Conservation (phyloP, 805 yeast genomes). For the Yarrowia bubula region DNA sequence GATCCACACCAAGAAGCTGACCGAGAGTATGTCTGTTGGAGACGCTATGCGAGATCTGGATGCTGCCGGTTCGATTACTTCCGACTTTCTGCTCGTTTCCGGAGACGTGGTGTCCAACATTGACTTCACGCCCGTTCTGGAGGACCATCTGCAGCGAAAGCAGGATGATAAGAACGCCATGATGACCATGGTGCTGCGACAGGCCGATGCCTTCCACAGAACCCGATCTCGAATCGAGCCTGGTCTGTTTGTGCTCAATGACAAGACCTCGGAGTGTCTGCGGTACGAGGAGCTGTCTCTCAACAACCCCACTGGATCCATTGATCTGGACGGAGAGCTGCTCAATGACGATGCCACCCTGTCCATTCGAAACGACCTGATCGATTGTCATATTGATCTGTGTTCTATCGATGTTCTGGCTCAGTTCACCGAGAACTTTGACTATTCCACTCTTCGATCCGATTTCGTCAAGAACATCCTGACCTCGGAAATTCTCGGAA, state of each 20-base stretch:
- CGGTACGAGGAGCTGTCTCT: constrained; percentile 77
- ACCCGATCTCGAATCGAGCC: constrained; percentile 79
- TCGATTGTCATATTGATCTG: constrained; percentile 94
- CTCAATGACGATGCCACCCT: constrained; percentile 62
- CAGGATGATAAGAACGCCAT: constrained; percentile 82
- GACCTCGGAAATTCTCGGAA: constrained; percentile 84
- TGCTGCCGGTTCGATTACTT: constrained; percentile 80
- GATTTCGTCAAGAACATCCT: constrained; percentile 91
- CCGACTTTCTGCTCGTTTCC: constrained; percentile 84
- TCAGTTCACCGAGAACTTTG: constrained; percentile 93
- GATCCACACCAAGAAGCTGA: constrained; percentile 72
- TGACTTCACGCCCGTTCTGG: constrained; percentile 70
- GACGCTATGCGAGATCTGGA: constrained; percentile 97
- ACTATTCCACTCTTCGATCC: constrained; percentile 78
- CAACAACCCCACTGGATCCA: constrained; percentile 44
- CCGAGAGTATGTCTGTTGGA: constrained; percentile 89
- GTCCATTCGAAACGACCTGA: constrained; percentile 81
- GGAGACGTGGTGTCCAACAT: constrained; percentile 96
- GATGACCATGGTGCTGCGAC: constrained; percentile 87
- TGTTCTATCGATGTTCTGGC: constrained; percentile 95
- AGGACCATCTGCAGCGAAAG: constrained; percentile 69
- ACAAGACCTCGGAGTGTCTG: constrained; percentile 68
- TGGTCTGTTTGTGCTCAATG: constrained; percentile 80
- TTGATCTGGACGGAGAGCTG: constrained; percentile 79
- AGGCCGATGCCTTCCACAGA: constrained; percentile 80